Base-by-base conservation (phyloP, 2,329 filamentous ascomycete species). In the Penicillium sp. region DNA sequence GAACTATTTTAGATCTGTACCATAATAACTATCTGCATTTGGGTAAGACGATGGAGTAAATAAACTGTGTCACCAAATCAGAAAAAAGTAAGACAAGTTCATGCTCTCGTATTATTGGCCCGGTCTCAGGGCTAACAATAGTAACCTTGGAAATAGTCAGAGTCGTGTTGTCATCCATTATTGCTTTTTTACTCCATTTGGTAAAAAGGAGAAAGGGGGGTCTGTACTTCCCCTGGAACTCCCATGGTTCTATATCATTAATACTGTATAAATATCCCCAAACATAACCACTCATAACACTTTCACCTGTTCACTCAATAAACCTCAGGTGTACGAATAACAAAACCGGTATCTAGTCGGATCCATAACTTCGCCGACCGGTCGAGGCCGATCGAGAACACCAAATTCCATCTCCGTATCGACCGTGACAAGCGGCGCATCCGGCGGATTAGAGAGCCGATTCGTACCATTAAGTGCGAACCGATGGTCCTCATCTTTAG, bases 351-450 rank as follows among this genome's bases (percentile, higher is more conserved):
- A n/a, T 4, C 16, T n/a, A 8, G 48, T 48, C 5, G 63, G 62
- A 55, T 54, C 54, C 65, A 67, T 67, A 40, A 65, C 52, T 34
- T 66, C 61, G 38, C 49, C 45, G 38, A 67, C 46, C 34, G 29
- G 25, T 15, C 59, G 51, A 5, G 60, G 25, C 29, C 41, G 47
- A 50, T 54, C 61, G 13, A 66, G 41, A 7, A 64, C 19, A 4
- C 63, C 65, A 27, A 65, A 64, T 21, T 65, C 63, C 63, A 67
- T 61, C 4, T 54, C 36, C 41, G 43, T 61, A 11, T 62, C 58
- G 1, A 65, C 27, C 2, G 58, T 62, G 2, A 66, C 61, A 1
- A 27, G 16, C 3, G 48, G 33, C 29, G 45, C 58, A 39, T 46
- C 41, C 5, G 63, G 63, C 19, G 64, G 61, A 38, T 67, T 64